Percentiles rank a stretch among this genome's conserved stretches.
Evolutionary conservation across 805 yeast genomes (phyloP).

Genomic region (Kluyveromyces wickerhamii): DNA sequence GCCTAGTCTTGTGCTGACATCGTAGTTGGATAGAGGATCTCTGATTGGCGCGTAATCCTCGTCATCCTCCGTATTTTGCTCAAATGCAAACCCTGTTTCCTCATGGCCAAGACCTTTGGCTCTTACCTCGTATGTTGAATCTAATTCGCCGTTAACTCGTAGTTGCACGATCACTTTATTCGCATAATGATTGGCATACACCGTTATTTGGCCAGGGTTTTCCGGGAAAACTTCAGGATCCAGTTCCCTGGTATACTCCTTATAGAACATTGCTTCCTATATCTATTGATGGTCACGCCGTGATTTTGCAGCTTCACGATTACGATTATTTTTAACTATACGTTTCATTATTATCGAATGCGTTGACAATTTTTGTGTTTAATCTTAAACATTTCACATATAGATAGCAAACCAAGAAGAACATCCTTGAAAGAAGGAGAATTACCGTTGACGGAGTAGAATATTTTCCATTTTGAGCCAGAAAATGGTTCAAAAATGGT

Average conservation of each 20-base stretch:
- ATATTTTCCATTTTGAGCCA: neutral
- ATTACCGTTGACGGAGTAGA: no score
- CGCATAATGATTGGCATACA: conserved; percentile 19
- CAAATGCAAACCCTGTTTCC: conserved; percentile 7
- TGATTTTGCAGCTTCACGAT: no score
- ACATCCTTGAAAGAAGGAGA: no score
- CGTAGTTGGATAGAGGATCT: conserved; percentile 32
- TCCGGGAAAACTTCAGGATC: conserved; percentile 1
- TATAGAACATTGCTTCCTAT: conserved; percentile 9
- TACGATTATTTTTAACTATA: no score
- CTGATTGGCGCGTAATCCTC: conserved; percentile 16
- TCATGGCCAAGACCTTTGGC: conserved; percentile 19
- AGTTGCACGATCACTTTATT: conserved; percentile 23
- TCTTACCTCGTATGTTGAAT: conserved; percentile 40
- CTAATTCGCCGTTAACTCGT: conserved; percentile 31
- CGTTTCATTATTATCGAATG: no score
- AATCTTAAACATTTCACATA: no score
- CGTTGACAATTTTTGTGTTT: no score
- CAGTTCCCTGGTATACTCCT: conserved; percentile 5
- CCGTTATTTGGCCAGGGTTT: conserved; percentile 7
- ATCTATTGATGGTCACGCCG: no score
- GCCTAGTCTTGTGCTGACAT: conserved; percentile 41
- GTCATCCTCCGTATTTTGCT: conserved; percentile 14
- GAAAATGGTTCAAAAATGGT: conserved; percentile 3
- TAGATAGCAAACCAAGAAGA: no score